These are phyloP conservation scores for Rosa chinensis DNA, from an alignment of 306 rosid genomes.

Conservation along the genomic window DNA sequence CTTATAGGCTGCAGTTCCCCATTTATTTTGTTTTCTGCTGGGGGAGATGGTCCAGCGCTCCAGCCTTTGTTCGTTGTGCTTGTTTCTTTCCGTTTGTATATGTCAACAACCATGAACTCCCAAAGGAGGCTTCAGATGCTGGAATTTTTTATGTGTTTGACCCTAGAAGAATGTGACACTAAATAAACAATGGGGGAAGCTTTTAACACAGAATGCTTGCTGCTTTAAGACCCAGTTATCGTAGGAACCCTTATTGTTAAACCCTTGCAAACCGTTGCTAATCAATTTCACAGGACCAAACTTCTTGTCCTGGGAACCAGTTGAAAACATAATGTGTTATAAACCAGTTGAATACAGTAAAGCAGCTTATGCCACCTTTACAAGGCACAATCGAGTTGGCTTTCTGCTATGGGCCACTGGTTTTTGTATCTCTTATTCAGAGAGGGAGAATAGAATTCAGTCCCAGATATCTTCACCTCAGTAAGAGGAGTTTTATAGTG, in stretches of 20 bases:
- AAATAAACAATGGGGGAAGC: background rate
- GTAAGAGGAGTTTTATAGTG: no score
- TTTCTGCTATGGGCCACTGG: background rate
- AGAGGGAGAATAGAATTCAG: background rate
- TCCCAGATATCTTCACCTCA: no score
- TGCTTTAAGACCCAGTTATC: background rate
- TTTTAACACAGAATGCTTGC: background rate
- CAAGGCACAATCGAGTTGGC: background rate
- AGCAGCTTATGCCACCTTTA: background rate
- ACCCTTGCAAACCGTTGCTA: background rate
- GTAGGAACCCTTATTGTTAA: background rate
- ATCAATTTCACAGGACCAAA: background rate
- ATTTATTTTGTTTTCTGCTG: background rate
- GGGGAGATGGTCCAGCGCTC: background rate
- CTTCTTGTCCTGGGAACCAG: background rate
- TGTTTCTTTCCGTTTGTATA: background rate
- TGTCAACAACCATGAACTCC: background rate
- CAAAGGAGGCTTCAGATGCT: background rate
- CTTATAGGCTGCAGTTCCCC: background rate
- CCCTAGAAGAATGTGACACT: background rate
- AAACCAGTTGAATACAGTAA: background rate
- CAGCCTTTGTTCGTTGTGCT: background rate
- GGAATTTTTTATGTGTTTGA: background rate
- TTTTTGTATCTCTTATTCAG: background rate
- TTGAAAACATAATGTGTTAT: background rate